Evolutionary conservation across 345 rosid genomes (phyloP).

Genomic region (Citrus sp.): DNA sequence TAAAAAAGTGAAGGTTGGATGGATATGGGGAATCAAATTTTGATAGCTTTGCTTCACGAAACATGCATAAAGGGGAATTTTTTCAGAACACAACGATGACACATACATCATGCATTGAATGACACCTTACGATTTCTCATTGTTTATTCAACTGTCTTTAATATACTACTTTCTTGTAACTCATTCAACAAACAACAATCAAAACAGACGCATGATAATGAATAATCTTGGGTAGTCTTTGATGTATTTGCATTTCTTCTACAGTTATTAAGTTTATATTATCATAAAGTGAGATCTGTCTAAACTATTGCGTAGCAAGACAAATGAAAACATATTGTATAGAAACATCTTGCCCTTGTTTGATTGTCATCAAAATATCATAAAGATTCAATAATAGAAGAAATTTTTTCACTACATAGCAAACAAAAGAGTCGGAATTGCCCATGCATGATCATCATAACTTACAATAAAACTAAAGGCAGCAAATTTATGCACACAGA

Average conservation of each 20-base stretch:
- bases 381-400: neutral
- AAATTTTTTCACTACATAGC: neutral
- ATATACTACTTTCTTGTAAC: neutral
- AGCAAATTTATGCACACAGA: neutral
- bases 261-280: neutral
- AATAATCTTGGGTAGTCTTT: neutral
- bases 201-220: neutral
- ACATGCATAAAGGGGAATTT: constrained; percentile 6
- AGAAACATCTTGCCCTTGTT: neutral
- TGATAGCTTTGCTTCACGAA: constrained; percentile 17
- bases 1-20: constrained; percentile 16
- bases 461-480: constrained; percentile 9
- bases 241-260: neutral
- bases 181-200: neutral
- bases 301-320: neutral
- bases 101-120: constrained; percentile 6
- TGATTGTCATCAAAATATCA: neutral
- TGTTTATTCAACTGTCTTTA: neutral
- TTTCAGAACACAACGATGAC: constrained; percentile 7
- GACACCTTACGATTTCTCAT: constrained; percentile 6
- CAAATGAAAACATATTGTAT: neutral
- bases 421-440: neutral
- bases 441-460: neutral
- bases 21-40: constrained; percentile 8
- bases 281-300: neutral